A percentile compares a stretch with the other conserved stretches of the same genome.
phyloP scores from a whole-genome alignment of 495 filamentous ascomycete genomes.

The Chaetomium tenue region DNA sequence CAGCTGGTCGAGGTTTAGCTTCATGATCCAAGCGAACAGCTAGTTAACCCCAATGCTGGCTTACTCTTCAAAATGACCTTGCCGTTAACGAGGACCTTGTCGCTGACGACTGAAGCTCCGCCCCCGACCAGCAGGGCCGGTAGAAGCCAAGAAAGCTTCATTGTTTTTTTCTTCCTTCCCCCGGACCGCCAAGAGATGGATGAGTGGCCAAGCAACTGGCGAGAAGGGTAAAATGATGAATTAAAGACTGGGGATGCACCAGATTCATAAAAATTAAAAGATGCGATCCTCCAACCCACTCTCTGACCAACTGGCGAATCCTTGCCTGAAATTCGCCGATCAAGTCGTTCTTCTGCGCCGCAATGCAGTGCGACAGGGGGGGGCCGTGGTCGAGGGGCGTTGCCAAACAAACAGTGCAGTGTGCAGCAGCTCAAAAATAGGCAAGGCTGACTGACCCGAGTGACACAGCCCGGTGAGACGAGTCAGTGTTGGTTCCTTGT shows the following conservation, averaged over 20 bases:
- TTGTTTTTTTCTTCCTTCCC: slow-evolving; percentile 11
- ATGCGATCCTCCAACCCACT: not conserved
- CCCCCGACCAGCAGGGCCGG: slow-evolving; percentile 36
- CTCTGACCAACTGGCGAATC: not conserved
- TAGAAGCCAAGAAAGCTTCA: slow-evolving; percentile 26
- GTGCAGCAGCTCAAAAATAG: slow-evolving; percentile 7
- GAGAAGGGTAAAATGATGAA: not conserved
- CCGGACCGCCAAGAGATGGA: slow-evolving; percentile 8
- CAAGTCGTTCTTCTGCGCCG: slow-evolving; percentile 1
- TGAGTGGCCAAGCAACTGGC: not conserved
- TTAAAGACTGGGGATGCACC: not conserved
- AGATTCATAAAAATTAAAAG: not conserved
- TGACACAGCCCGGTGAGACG: slow-evolving; percentile 1
- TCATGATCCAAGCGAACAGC: not conserved
- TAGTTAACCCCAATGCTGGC: not conserved
- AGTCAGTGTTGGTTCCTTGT: not conserved
- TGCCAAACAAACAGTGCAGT: not conserved
- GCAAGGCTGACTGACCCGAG: slow-evolving; percentile 8
- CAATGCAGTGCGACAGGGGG: not conserved
- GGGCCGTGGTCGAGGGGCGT: not conserved
- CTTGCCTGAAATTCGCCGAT: slow-evolving; percentile 2
- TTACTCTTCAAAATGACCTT: slow-evolving; percentile 77
- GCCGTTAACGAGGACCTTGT: slow-evolving; percentile 75
- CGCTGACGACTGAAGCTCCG: slow-evolving; percentile 54
- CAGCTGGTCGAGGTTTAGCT: slow-evolving; percentile 14